Conservation (phyloP, 176 grass and related monocot species). For the Juncus inflexus region DNA sequence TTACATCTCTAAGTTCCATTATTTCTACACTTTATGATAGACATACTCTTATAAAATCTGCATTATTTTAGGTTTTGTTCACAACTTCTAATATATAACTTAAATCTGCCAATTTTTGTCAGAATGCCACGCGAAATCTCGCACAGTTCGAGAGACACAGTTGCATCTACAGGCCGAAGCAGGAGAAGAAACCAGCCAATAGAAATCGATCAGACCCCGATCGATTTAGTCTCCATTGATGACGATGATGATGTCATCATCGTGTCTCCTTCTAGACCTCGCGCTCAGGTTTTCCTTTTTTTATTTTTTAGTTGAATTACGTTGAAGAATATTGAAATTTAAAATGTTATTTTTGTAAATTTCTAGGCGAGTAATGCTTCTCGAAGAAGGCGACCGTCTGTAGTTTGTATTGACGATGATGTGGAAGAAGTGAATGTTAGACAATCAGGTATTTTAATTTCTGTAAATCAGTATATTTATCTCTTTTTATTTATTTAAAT, state of each 20-base stretch:
- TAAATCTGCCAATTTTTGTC: not conserved
- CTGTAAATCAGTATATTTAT: conserved; percentile 3
- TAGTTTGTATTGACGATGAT: conserved; percentile 16
- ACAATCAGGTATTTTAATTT: conserved; percentile 17
- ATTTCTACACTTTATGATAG: no score
- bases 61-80: no score
- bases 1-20: no score
- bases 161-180: conserved; percentile 5
- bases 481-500: not conserved
- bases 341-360: conserved; percentile 21
- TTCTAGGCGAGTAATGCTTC: conserved; percentile 20
- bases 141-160: not conserved
- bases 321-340: not conserved
- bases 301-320: not conserved
- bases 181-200: conserved; percentile 22
- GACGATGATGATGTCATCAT: conserved; percentile 25
- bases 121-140: conserved; percentile 22
- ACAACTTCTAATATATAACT: not conserved
- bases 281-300: conserved; percentile 13
- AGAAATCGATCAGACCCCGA: conserved; percentile 7
- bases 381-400: not conserved
- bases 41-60: no score
- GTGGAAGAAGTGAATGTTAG: conserved; percentile 26
- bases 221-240: conserved; percentile 19
- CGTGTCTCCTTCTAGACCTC: conserved; percentile 11